Base-by-base conservation (phyloP, 2,329 filamentous ascomycete genomes). In the Cordyceps cicadae region DNA sequence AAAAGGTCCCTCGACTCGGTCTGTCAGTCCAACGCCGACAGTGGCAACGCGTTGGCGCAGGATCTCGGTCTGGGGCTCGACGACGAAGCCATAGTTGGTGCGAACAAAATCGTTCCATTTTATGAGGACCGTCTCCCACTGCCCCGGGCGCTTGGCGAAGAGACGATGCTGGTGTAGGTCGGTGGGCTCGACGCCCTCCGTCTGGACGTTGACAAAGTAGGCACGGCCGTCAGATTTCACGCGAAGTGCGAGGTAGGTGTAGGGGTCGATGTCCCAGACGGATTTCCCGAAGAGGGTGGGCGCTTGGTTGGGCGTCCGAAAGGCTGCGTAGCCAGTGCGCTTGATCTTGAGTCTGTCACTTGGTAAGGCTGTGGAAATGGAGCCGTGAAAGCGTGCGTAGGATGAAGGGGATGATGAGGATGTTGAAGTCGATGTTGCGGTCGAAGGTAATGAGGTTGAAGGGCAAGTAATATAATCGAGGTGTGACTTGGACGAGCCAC, bases 181-280 rank as follows among this genome's bases (percentile, higher is more conserved):
- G n/a, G 92, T 93, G 12, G 91, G 89, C 53, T 96, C 90, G 60
- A 99, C 87, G 1, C 89, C 90, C 70, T 99, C 93, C 3, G 92
- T 96, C 77, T 97, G 94, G 17, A 99, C 78, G 74, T 99, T 99
- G 69, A 99, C 85, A 62, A 96, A 90, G 77, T 97, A 99, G 68
- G 90, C 88, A 62, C 94, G 82, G 17, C 92, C 92, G 70, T 97
- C 94, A 3, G 90, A 93, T 72, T 92, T 94, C 67, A 99, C 81
- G 15, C 92, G 87, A 69, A 99, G 75, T 0, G 91, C 93, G 11
- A 99, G 86, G 74, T 92, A 97, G 14, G 82, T 78, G 75, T 96
- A 97, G 3, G 89, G 87, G 69, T 96, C 92, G 57, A 97, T 87
- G 70, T 97, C 88, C 90, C 91, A 97, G 24, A 91, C 77, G 39